Base-by-base conservation (phyloP, 352 stramenopile species). In the Thalassiosira livingstoniorum region DNA sequence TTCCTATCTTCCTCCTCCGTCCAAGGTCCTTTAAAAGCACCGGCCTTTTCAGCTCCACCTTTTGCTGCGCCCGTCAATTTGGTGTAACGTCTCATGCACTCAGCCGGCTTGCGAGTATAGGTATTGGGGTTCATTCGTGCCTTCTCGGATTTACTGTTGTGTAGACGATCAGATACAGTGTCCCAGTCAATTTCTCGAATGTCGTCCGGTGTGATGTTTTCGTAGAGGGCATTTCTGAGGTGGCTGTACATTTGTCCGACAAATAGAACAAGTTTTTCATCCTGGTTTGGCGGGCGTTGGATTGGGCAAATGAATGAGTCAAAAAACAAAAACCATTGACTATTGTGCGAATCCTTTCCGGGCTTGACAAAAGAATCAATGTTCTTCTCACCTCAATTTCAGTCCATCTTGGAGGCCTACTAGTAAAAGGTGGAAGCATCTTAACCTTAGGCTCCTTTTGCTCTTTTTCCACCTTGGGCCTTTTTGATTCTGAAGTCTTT, bases 1-100 rank as follows among this genome's bases (percentile, higher is more conserved):
- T 91, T 88, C 53, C 71, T 27, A 78, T 94, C 89, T 64, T 94
- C 89, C 34, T 92, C 82, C 27, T 85, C 73, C 11, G 86, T 89
- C 89, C 89, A 94, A 53, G 88, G 88, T 23, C 88, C 86, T 66
- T 91, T 92, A 64, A 25, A 77, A 7, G 66, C 67, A 4, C 72
- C 78, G 25, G 54, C 57, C 43, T 82, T 77, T 27, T 75, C 75
- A 10, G 45, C 73, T 13, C 73, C 79, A 18, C 66, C 68, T 55
- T 73, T 78, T 25, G 65, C 73, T 18, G 61, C 62, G 2, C 67
- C 71, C 27, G 39, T 51, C 11, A 87, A 53, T 55, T 83, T 84
- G n/a, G 47, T 75, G 45, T 83, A 87, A 2, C 80, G 43, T 35
- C 75, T 71, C 68, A 84, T 80, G 47, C 80, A 87, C 63, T 87